These are phyloP conservation scores for Cadophora sp. DNA, from an alignment of 2,329 filamentous ascomycete species.

Conservation along the genomic window DNA sequence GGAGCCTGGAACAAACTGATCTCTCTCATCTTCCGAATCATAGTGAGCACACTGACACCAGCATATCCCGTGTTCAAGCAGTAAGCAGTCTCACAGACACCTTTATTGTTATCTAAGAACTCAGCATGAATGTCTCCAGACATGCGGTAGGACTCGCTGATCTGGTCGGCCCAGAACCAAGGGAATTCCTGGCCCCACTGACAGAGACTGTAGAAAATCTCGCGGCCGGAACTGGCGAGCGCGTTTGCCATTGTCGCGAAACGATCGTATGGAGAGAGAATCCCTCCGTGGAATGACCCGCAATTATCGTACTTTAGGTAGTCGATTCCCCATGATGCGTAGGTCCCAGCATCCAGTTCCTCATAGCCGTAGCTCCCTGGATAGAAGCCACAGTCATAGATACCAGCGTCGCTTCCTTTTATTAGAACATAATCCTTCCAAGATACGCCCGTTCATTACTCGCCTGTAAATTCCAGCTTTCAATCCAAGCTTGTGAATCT, in stretches of 20 bases:
- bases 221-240: conserved; percentile 22
- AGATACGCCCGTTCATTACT: background rate
- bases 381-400: background rate
- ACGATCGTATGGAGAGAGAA: background rate
- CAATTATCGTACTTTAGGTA: background rate
- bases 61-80: conserved; percentile 47
- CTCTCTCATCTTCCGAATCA: conserved; percentile 46
- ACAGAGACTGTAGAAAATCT: conserved; percentile 31
- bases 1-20: conserved; percentile 43
- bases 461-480: background rate
- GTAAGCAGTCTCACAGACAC: conserved; percentile 44
- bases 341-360: background rate
- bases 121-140: conserved; percentile 39
- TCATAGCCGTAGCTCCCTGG: background rate
- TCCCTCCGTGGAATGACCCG: background rate
- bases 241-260: background rate
- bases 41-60: conserved; percentile 43
- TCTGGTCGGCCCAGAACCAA: conserved; percentile 30
- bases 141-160: conserved; percentile 41
- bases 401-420: background rate
- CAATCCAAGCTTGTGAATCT: background rate
- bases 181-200: conserved; percentile 33
- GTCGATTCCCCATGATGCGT: background rate
- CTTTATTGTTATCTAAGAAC: conserved; percentile 35
- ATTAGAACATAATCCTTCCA: background rate